Conservation (phyloP, 1,284 basidiomycete genomes). For the Thecaphora thlaspeos region DNA sequence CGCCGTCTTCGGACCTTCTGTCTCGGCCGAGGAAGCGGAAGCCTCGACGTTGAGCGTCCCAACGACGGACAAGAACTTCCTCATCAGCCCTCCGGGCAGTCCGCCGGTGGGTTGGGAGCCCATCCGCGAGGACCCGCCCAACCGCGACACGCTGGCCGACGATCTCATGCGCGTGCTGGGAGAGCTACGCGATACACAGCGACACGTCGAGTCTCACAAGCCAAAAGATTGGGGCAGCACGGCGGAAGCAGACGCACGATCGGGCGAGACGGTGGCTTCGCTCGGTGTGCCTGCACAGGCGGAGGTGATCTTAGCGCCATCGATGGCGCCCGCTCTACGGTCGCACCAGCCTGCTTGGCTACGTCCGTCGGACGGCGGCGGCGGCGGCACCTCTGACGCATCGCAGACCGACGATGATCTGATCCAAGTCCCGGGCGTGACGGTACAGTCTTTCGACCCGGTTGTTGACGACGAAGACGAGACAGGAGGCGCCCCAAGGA, state of each 20-base stretch:
- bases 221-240: conserved; percentile 17
- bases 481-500: conserved; percentile 7
- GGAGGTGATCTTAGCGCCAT: conserved; percentile 22
- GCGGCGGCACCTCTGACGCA: background rate
- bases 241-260: background rate
- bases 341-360: conserved; percentile 20
- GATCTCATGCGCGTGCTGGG: conserved; percentile 69
- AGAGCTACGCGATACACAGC: conserved; percentile 39
- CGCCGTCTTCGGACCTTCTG: conserved; percentile 18
- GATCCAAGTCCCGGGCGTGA: conserved; percentile 41
- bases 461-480: conserved; percentile 11
- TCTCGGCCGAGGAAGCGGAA: conserved; percentile 11
- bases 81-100: conserved; percentile 96
- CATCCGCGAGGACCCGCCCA: conserved; percentile 86
- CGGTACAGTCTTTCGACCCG: conserved; percentile 42
- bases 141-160: conserved; percentile 77
- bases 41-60: conserved; percentile 61
- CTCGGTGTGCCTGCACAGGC: conserved; percentile 12
- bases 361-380: background rate
- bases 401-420: conserved; percentile 5
- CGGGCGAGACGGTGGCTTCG: background rate
- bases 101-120: conserved; percentile 97
- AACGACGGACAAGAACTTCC: conserved; percentile 81
- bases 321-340: conserved; percentile 13
- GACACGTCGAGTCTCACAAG: conserved; percentile 35